Percentiles rank a stretch among this genome's conserved stretches.
phyloP scores from a whole-genome alignment of 352 stramenopile genomes.

The Globisporangium rhizosaccharum region DNA sequence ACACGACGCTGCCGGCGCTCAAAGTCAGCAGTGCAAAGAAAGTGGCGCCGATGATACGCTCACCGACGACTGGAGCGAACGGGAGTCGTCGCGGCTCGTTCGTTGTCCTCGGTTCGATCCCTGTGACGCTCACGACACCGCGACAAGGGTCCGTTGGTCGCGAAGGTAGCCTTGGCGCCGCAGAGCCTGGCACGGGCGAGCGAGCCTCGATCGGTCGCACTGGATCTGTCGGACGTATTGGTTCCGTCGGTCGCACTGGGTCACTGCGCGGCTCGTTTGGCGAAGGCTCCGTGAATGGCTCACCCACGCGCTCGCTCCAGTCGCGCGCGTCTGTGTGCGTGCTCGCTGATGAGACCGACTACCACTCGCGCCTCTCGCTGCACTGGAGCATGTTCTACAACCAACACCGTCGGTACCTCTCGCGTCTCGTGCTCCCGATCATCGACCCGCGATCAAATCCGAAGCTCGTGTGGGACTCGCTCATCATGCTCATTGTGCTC shows the following conservation, averaged over 20 bases:
- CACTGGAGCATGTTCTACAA: slow-evolving; percentile 34
- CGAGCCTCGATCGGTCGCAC: not conserved
- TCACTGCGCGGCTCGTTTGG: slow-evolving; percentile 8
- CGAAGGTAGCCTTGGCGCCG: not conserved
- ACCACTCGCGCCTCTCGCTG: slow-evolving; percentile 27
- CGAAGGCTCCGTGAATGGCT: not conserved
- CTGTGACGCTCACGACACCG: slow-evolving; percentile 4
- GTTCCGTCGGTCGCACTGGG: not conserved
- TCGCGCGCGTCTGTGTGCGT: slow-evolving; percentile 23
- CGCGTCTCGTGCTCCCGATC: slow-evolving; percentile 31
- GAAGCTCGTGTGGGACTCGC: slow-evolving; percentile 58
- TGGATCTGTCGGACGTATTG: not conserved
- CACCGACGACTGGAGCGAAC: not conserved
- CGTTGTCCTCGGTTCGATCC: slow-evolving; percentile 2
- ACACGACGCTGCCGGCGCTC: not conserved
- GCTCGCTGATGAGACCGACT: slow-evolving; percentile 18
- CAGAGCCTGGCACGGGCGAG: not conserved
- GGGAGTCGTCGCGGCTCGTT: not conserved
- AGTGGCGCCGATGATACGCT: not conserved
- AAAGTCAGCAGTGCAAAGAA: not conserved
- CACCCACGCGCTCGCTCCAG: slow-evolving; percentile 10
- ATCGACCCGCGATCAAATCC: slow-evolving; percentile 49
- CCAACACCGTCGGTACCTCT: slow-evolving; percentile 23
- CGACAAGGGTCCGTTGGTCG: not conserved
- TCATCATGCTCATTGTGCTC: slow-evolving; percentile 69